A percentile compares a stretch with the other conserved stretches of the same genome.
phyloP scores from a whole-genome alignment of 1,284 basidiomycete genomes.

The Heterobasidion annosum region DNA sequence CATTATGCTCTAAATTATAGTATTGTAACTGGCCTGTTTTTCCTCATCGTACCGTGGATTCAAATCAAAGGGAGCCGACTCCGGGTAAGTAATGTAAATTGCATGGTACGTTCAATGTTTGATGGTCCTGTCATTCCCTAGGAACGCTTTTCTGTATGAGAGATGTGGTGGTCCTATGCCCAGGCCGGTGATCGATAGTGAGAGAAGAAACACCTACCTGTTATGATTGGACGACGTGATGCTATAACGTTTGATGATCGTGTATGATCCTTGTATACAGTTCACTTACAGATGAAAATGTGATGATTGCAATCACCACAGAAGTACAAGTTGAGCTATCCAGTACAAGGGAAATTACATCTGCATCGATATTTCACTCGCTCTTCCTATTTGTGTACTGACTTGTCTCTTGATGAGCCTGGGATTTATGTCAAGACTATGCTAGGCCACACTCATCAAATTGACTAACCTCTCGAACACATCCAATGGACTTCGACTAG shows the following conservation, averaged over 20 bases:
- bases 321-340: too few species aligned
- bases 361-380: too few species aligned
- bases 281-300: too few species aligned
- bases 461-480: conserved; percentile 18
- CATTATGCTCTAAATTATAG: conserved; percentile 14
- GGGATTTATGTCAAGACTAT: not conserved
- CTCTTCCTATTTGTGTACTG: too few species aligned
- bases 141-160: conserved; percentile 9
- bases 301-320: too few species aligned
- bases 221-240: too few species aligned
- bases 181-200: too few species aligned
- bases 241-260: too few species aligned
- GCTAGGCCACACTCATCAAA: not conserved
- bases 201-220: too few species aligned
- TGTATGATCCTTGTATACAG: too few species aligned
- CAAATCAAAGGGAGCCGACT: conserved; percentile 38
- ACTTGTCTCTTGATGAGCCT: not conserved
- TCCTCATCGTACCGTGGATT: conserved; percentile 41
- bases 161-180: not conserved
- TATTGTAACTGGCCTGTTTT: conserved; percentile 40
- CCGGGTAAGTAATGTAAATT: conserved; percentile 24
- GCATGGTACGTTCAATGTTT: too few species aligned
- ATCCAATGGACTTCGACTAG: conserved; percentile 14
- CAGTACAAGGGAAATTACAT: too few species aligned
- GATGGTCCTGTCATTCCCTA: not conserved